Conservation (phyloP, 163 green algal genomes). For the Scenedesmus sp. region DNA sequence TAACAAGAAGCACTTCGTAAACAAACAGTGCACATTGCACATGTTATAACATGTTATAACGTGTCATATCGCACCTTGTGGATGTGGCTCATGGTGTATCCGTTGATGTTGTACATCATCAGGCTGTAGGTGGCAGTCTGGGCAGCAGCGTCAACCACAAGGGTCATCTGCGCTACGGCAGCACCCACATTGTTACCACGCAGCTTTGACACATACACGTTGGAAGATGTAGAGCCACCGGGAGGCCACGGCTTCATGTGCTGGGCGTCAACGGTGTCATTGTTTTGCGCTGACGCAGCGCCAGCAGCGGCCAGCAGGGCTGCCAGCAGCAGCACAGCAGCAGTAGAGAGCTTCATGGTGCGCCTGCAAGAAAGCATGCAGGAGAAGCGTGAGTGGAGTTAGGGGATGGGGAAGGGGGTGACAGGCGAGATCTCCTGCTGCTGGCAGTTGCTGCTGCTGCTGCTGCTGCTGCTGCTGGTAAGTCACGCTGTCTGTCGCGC, state of each 20-base stretch:
- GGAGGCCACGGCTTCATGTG: not conserved
- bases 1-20: no score
- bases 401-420: no score
- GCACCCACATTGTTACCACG: not conserved
- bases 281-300: not conserved
- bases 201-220: not conserved
- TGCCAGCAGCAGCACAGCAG: not conserved
- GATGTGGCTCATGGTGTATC: constrained; percentile 17
- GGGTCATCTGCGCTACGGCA: not conserved
- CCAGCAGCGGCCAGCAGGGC: not conserved
- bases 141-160: not conserved
- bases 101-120: not conserved
- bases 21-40: no score
- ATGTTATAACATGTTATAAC: no score
- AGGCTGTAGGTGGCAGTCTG: not conserved
- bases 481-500: no score
- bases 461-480: no score
- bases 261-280: not conserved
- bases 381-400: no score
- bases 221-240: not conserved
- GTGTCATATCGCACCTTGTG: not conserved
- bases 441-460: no score
- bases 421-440: no score
- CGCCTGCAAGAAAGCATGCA: not conserved
- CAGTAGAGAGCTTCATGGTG: not conserved